phyloP scores from a whole-genome alignment of 768 basidiomycete genomes.

The Tricholoma sp. region DNA sequence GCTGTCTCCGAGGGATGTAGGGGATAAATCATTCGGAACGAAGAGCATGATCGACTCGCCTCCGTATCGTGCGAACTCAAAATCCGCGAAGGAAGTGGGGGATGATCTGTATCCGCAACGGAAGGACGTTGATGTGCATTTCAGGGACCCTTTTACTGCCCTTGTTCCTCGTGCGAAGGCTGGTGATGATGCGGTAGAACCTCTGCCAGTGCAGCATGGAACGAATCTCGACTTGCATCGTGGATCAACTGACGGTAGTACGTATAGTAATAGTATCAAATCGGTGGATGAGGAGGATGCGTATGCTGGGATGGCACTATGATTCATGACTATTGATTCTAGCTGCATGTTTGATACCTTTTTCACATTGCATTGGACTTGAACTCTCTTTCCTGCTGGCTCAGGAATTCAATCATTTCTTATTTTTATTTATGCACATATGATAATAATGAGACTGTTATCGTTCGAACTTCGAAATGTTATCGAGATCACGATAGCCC shows the following conservation, averaged over 20 bases:
- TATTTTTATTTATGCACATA: neutral
- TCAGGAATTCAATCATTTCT: neutral
- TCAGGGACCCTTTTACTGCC: neutral
- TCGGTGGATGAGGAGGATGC: conserved; percentile 6
- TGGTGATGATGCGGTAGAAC: neutral
- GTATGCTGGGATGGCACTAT: conserved; percentile 13
- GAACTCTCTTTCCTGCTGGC: neutral
- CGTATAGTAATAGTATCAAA: neutral
- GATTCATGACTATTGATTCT: neutral
- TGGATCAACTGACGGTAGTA: neutral
- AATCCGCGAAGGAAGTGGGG: neutral
- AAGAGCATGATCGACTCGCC: neutral
- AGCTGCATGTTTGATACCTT: neutral
- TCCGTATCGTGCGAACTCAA: neutral
- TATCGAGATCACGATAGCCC: too few relatives aligned
- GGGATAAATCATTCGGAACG: neutral
- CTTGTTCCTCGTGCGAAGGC: neutral
- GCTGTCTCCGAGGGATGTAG: neutral
- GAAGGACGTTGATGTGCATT: neutral
- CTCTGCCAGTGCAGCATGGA: neutral
- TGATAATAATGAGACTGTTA: neutral
- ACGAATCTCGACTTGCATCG: conserved; percentile 3
- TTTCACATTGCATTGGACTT: neutral
- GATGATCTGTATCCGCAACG: neutral
- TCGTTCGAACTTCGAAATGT: too few relatives aligned